Evolutionary conservation across 1,284 basidiomycete genomes (phyloP).

Genomic region (Cutaneotrichosporon sp.): DNA sequence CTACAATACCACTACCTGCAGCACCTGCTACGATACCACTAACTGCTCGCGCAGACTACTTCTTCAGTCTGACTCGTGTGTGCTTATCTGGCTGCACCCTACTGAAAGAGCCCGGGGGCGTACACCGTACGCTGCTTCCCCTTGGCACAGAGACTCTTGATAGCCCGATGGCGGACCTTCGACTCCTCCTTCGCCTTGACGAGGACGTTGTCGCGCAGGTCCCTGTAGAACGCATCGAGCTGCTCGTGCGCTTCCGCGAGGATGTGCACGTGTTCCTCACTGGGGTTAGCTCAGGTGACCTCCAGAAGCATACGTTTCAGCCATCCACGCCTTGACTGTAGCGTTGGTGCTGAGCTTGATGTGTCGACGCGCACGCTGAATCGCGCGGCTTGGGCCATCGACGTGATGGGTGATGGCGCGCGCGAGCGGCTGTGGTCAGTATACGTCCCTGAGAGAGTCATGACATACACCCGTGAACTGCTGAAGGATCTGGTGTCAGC

Average conservation of each 20-base stretch:
- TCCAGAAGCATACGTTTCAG: not conserved
- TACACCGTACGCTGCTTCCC: not conserved
- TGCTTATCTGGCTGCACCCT: too few species aligned
- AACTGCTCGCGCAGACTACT: too few species aligned
- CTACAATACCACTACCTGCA: not conserved
- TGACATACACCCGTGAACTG: not conserved
- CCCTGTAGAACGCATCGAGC: not conserved
- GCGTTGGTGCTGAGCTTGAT: not conserved
- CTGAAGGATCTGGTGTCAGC: slow-evolving; percentile 30
- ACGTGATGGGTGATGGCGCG: not conserved
- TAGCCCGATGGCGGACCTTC: not conserved
- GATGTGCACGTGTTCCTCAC: not conserved
- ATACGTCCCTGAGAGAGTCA: not conserved
- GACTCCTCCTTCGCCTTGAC: not conserved
- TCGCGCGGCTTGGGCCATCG: not conserved
- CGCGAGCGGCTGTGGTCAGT: not conserved
- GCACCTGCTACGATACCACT: too few species aligned
- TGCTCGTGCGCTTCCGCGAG: not conserved
- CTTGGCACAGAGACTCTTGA: not conserved
- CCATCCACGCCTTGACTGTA: not conserved
- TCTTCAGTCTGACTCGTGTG: too few species aligned
- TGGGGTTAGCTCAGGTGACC: not conserved
- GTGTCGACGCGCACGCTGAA: not conserved
- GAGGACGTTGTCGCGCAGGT: not conserved
- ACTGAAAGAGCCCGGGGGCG: too few species aligned